Conservation (phyloP, 129 eudicot species). For the Arctium lappa region DNA sequence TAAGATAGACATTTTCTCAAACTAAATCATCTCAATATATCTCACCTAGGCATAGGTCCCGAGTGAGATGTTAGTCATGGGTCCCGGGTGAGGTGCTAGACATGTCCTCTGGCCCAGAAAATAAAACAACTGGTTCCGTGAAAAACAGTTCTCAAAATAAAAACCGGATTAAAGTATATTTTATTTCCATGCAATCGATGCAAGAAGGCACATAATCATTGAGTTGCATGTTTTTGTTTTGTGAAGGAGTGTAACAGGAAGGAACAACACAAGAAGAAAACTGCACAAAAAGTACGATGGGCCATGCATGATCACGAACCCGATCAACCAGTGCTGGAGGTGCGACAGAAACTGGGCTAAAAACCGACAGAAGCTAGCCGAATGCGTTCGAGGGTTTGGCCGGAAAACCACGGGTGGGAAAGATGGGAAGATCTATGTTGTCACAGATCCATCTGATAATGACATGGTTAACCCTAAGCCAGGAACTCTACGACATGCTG, state of each 20-base stretch:
- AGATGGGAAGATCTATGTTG: conserved; percentile 42
- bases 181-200: not conserved
- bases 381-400: conserved; percentile 51
- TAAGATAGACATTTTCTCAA: no score
- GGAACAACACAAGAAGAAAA: conserved; percentile 30
- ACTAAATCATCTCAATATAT: no score
- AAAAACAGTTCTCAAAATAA: no score
- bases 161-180: no score
- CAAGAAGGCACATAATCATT: no score
- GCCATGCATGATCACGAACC: conserved; percentile 52
- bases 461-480: conserved; percentile 57
- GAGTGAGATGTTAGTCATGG: no score
- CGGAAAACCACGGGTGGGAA: conserved; percentile 53
- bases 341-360: conserved; percentile 48
- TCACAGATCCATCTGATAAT: conserved; percentile 45
- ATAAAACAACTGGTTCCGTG: no score
- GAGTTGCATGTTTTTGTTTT: not conserved
- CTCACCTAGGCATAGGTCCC: no score
- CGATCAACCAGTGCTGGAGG: conserved; percentile 66
- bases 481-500: conserved; percentile 58
- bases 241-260: conserved; percentile 20
- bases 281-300: conserved; percentile 26
- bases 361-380: conserved; percentile 45
- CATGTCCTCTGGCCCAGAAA: no score
- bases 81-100: no score